Evolutionary conservation across 257 asterid species (phyloP).

Genomic region (Asclepias syriaca): DNA sequence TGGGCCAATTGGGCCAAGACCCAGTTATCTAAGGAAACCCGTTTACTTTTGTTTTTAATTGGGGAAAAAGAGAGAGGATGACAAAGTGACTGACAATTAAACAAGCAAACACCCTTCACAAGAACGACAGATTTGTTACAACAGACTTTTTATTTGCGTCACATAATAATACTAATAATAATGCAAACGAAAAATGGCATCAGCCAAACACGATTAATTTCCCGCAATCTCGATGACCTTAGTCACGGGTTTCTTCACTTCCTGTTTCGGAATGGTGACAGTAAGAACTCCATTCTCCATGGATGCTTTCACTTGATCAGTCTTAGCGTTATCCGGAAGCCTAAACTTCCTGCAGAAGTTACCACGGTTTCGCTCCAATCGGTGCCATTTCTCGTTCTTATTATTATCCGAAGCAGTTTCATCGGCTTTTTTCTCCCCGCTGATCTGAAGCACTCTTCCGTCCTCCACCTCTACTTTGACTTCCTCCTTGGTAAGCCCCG

Average conservation of each 20-base stretch:
- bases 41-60: too few relatives aligned
- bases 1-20: too few relatives aligned
- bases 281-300: constrained; percentile 20
- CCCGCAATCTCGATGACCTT: constrained; percentile 14
- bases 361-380: constrained; percentile 7
- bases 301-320: constrained; percentile 8
- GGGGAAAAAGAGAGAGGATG: too few relatives aligned
- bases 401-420: neutral
- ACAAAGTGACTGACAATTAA: too few relatives aligned
- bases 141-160: neutral
- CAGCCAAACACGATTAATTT: neutral
- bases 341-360: constrained; percentile 14
- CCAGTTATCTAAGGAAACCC: too few relatives aligned
- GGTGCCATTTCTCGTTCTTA: constrained; percentile 14
- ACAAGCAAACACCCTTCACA: too few relatives aligned
- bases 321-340: constrained; percentile 16
- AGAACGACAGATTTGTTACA: neutral
- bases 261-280: constrained; percentile 12
- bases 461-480: constrained; percentile 23
- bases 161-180: too few relatives aligned
- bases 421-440: constrained; percentile 18
- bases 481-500: constrained; percentile 21
- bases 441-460: constrained; percentile 16
- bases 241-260: constrained; percentile 9
- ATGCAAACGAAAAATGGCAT: neutral